These are phyloP conservation scores for Nymphaea colorata DNA, from an alignment of 164 flowering plant species.

Conservation along the genomic window DNA sequence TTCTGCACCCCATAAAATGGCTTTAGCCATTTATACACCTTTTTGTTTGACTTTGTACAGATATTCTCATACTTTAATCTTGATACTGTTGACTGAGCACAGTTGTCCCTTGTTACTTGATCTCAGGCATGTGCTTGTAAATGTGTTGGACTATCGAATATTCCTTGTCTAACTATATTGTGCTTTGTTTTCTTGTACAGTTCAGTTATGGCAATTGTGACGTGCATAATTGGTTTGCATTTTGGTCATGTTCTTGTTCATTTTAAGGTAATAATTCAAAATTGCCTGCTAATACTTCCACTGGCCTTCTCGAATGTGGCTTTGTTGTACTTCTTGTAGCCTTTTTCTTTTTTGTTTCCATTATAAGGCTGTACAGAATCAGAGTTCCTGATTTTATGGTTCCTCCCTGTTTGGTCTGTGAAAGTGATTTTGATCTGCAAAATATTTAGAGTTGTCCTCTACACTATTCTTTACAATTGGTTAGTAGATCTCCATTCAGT, in stretches of 20 bases:
- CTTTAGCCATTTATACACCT: too few species aligned
- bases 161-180: slow-evolving; percentile 1
- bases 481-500: not conserved
- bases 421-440: not conserved
- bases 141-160: not conserved
- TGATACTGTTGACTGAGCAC: too few species aligned
- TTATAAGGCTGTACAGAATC: not conserved
- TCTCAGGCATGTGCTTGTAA: not conserved
- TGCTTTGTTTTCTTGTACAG: slow-evolving; percentile 19
- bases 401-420: not conserved
- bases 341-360: not conserved
- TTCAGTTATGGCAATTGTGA: slow-evolving; percentile 62
- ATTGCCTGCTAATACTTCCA: not conserved
- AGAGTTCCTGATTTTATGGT: not conserved
- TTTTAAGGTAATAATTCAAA: slow-evolving; percentile 30
- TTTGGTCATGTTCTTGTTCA: slow-evolving; percentile 64
- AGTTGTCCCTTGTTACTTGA: not conserved
- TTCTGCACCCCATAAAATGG: too few species aligned
- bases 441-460: not conserved
- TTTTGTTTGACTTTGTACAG: too few species aligned
- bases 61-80: too few species aligned
- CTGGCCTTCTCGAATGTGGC: not conserved
- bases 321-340: not conserved
- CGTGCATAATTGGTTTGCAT: slow-evolving; percentile 69
- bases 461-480: not conserved